Conservation (phyloP, 305 asterid genomes). For the Solanum aculeatissimum region DNA sequence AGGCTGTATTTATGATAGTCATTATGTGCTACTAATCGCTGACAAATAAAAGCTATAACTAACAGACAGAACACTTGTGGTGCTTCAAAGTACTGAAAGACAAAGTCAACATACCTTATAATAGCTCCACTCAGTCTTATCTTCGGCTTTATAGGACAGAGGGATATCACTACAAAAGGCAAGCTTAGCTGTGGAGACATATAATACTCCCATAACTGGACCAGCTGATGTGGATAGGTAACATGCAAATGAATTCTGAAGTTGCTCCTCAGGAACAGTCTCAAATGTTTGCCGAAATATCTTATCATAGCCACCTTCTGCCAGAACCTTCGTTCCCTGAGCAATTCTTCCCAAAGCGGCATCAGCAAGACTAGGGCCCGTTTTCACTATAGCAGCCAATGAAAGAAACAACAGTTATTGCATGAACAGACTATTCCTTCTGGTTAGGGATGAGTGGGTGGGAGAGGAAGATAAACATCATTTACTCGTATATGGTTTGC, state of each 20-base stretch:
- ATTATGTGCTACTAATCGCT: neutral
- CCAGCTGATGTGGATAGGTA: slow-evolving; percentile 95
- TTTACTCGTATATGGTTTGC: neutral
- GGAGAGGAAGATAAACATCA: neutral
- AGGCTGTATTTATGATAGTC: neutral
- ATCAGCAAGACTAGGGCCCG: slow-evolving; percentile 85
- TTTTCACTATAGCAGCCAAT: slow-evolving; percentile 52
- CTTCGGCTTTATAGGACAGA: slow-evolving; percentile 63
- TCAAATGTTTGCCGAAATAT: slow-evolving; percentile 92
- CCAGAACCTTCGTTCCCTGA: slow-evolving; percentile 89
- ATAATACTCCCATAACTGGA: slow-evolving; percentile 92
- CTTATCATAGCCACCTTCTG: slow-evolving; percentile 98
- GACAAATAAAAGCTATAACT: neutral
- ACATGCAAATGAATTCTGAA: slow-evolving; percentile 79
- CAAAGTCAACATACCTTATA: slow-evolving; percentile 54
- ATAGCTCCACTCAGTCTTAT: slow-evolving; percentile 91
- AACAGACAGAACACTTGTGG: neutral
- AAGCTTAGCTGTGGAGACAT: slow-evolving; percentile 79
- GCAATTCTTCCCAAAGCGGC: slow-evolving; percentile 97
- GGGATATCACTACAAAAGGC: slow-evolving; percentile 95
- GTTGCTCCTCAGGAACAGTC: slow-evolving; percentile 85
- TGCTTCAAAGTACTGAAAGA: neutral
- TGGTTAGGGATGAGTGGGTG: neutral
- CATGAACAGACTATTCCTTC: neutral
- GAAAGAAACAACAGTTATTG: neutral